Evolutionary conservation across 345 rosid genomes (phyloP).

Genomic region (Dipteronia dyeriana): DNA sequence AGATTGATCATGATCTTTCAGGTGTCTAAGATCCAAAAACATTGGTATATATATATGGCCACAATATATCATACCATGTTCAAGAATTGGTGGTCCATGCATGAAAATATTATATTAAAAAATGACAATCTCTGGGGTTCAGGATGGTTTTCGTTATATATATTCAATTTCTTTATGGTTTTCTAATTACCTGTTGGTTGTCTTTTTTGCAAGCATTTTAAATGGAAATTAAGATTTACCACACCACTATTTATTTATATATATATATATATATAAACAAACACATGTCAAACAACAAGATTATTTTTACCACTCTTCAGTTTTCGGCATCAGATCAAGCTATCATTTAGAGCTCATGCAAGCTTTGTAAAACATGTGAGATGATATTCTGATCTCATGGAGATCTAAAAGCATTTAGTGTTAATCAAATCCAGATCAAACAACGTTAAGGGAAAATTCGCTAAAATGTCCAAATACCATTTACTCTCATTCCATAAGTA

Average conservation of each 20-base stretch:
- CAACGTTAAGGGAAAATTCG: neutral
- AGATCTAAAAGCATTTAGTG: too few species aligned
- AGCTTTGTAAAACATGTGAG: too few species aligned
- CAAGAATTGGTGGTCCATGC: neutral
- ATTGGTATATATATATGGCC: constrained; percentile 13
- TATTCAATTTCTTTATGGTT: neutral
- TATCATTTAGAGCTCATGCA: neutral
- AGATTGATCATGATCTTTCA: constrained; percentile 17
- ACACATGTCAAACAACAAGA: neutral
- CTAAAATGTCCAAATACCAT: neutral
- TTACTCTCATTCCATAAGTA: too few species aligned
- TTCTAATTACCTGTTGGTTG: neutral
- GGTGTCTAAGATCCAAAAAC: constrained; percentile 55
- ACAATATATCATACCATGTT: neutral
- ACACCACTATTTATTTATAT: neutral
- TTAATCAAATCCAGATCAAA: neutral
- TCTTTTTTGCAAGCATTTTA: neutral
- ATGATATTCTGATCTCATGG: too few species aligned
- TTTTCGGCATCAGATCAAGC: neutral
- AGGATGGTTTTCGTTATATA: neutral
- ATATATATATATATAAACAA: too few species aligned
- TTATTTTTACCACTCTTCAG: neutral
- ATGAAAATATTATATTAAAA: neutral
- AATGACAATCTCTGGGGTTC: neutral
- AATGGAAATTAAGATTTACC: neutral